Evolutionary conservation across 495 filamentous ascomycete species (phyloP).

Genomic region (Annulohypoxylon bovei): DNA sequence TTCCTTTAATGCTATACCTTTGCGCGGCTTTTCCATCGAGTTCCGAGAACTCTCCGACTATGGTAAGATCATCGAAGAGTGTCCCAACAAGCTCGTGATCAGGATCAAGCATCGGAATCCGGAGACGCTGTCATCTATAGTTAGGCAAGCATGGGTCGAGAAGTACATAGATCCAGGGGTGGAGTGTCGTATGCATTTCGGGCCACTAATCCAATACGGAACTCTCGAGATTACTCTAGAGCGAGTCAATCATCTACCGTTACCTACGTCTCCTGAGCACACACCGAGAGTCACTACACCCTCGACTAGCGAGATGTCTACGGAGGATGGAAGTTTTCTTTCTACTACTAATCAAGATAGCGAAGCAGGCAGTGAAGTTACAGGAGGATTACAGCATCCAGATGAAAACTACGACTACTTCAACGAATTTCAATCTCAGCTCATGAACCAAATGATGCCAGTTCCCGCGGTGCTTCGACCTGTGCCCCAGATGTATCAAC

Average conservation of each 20-base stretch:
- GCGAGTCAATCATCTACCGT: neutral
- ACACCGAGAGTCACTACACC: neutral
- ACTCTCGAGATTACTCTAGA: neutral
- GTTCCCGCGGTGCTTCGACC: neutral
- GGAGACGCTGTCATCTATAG: neutral
- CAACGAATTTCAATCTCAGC: neutral
- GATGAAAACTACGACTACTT: neutral
- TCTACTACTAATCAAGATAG: neutral
- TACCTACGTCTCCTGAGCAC: neutral
- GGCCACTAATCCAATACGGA: neutral
- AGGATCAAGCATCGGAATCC: neutral
- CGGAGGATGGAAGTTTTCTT: neutral
- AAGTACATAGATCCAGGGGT: slow-evolving; percentile 18
- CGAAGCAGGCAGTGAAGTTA: neutral
- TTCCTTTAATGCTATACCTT: slow-evolving; percentile 22
- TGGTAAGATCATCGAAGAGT: slow-evolving; percentile 23
- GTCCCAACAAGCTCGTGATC: slow-evolving; percentile 23
- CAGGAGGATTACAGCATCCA: neutral
- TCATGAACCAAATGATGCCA: neutral
- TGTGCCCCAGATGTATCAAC: neutral
- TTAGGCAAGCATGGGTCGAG: slow-evolving; percentile 37
- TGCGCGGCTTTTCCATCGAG: neutral
- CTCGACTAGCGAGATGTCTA: neutral
- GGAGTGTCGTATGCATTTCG: slow-evolving; percentile 19
- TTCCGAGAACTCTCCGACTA: slow-evolving; percentile 19